A percentile compares a stretch with the other conserved stretches of the same genome.
Conservation (phyloP, 2,329 filamentous ascomycete genomes). For the Amphichorda felina region DNA sequence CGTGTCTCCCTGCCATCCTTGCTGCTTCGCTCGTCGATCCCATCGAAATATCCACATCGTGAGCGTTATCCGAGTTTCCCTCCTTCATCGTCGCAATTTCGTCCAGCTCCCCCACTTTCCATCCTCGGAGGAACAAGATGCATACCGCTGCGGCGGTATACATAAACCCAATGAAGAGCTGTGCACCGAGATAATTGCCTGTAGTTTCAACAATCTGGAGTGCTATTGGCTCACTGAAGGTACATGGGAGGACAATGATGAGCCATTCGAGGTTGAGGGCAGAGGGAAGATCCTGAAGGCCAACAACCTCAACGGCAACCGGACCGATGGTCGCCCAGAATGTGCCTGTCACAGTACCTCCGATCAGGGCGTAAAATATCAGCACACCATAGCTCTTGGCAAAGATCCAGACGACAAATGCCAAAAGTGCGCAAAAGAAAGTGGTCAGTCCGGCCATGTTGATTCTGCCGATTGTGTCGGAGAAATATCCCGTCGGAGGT, state of each 20-base stretch:
- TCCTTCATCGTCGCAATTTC: not conserved
- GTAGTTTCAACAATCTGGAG: slow-evolving; percentile 29
- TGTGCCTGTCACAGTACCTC: slow-evolving; percentile 45
- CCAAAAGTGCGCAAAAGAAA: slow-evolving; percentile 39
- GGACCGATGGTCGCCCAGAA: slow-evolving; percentile 48
- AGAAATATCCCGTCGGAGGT: slow-evolving; percentile 50
- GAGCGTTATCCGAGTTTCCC: too few species aligned
- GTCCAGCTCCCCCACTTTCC: slow-evolving; percentile 46
- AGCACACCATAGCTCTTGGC: slow-evolving; percentile 45
- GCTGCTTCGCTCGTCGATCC: too few species aligned
- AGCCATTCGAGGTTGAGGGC: slow-evolving; percentile 49
- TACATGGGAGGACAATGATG: slow-evolving; percentile 41
- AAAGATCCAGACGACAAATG: slow-evolving; percentile 49
- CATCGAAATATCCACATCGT: too few species aligned
- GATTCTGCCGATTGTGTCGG: slow-evolving; percentile 46
- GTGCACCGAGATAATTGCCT: slow-evolving; percentile 40
- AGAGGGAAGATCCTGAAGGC: slow-evolving; percentile 41
- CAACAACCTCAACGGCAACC: slow-evolving; percentile 48
- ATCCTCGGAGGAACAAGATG: slow-evolving; percentile 40
- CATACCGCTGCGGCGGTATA: slow-evolving; percentile 43
- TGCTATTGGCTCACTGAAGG: slow-evolving; percentile 36
- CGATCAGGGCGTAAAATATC: slow-evolving; percentile 46
- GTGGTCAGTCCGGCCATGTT: slow-evolving; percentile 39
- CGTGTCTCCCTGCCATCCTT: too few species aligned
- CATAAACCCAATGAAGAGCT: slow-evolving; percentile 49